Evolutionary conservation across 1,139 yeast species (phyloP).

Genomic region (Geotrichum australiense): DNA sequence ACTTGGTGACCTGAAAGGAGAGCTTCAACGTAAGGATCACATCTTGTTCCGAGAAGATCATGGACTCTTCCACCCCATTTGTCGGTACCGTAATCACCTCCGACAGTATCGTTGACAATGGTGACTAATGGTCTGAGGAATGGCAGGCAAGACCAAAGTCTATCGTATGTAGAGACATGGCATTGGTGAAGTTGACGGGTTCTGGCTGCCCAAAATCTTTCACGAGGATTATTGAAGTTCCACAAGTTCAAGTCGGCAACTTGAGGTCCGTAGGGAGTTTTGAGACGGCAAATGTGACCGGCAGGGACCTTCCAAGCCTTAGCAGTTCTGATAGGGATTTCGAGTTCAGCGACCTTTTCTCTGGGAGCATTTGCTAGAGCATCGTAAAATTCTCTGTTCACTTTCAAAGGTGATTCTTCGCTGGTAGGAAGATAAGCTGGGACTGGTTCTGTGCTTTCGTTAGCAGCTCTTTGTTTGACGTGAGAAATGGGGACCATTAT

Average conservation of each 20-base stretch:
- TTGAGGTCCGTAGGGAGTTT: constrained; percentile 64
- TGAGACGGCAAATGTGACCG: constrained; percentile 50
- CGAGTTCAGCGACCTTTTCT: constrained; percentile 35
- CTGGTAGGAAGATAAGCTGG: constrained; percentile 51
- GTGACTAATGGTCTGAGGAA: constrained; percentile 57
- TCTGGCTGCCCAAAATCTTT: constrained; percentile 63
- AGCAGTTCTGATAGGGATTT: constrained; percentile 50
- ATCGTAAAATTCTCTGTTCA: constrained; percentile 44
- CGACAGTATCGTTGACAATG: constrained; percentile 52
- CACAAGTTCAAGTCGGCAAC: constrained; percentile 64
- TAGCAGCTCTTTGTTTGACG: constrained; percentile 11
- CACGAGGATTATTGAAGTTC: constrained; percentile 55
- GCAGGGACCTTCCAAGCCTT: constrained; percentile 57
- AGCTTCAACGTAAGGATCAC: constrained; percentile 64
- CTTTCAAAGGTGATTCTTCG: constrained; percentile 44
- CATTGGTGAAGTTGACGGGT: constrained; percentile 62
- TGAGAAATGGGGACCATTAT: too few relatives aligned
- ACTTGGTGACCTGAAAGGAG: constrained; percentile 57
- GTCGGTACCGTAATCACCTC: constrained; percentile 45
- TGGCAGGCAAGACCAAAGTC: constrained; percentile 60
- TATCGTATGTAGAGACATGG: constrained; percentile 55
- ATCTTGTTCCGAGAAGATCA: constrained; percentile 60
- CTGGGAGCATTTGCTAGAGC: constrained; percentile 39
- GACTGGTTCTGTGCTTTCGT: constrained; percentile 15
- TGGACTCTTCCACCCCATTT: constrained; percentile 63